Evolutionary conservation across 495 filamentous ascomycete genomes (phyloP), one percentile per base, ranked within the genome.

Genomic region (Aspergillus sclerotioniger): DNA sequence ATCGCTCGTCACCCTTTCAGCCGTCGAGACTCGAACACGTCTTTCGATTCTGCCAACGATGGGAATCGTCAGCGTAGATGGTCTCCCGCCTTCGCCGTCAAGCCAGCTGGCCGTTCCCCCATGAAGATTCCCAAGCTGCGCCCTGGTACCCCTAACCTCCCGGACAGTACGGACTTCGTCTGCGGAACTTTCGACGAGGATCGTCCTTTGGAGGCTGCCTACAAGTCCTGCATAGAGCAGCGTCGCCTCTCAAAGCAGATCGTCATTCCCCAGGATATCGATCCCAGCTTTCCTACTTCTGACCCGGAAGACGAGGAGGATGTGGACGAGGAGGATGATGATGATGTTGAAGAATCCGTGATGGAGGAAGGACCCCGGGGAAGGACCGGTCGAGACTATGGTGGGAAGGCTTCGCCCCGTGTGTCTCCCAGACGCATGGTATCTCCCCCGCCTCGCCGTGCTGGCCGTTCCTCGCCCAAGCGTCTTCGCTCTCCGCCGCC

Each of bases 131-230:
- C 83, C 46, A 81, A 81, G 57, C 87, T 90, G 66, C 88, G 87
- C 32, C 81, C 89, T 46, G 80, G 80, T 13, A 91, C 90, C 0
- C 90, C 91, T 10, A 90, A 96, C 57, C 76, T 98, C 8, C 94
- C 94, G 9, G 94, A 98, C 71, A 96, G 91, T 71, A 96, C 92
- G 39, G 95, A 98, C 70, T 98, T 98, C 66, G 94, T 98, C 21
- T 96, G 94, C 67, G 94, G 94, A 50, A 98, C 94, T 13, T 77
- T 98, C 16, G 94, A 98, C 65, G 94, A 98, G 68, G 94, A 98
- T 68, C 87, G 90, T 51, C 88, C 90, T n/a, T 72, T 98, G 39
- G 94, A 98, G 68, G 88, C 90, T 58, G 92, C 90, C 3, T 98
- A 96, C 69, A 83, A 96, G 48, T 90, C 90, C 10, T 90, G 87